These are phyloP conservation scores for Telopea speciosissima DNA, from an alignment of 177 flowering plant species.

Conservation along the genomic window DNA sequence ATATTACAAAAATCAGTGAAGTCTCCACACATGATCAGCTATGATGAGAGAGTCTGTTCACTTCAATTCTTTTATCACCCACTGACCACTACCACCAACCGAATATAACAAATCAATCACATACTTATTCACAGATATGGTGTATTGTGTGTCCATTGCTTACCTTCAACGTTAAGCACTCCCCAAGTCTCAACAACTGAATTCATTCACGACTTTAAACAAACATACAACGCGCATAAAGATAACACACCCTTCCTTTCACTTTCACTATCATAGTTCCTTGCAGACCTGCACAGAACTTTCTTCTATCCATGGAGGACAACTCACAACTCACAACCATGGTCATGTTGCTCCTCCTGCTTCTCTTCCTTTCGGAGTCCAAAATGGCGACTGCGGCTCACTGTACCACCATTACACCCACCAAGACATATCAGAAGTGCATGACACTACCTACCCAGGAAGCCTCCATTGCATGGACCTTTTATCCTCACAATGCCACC, in stretches of 20 bases:
- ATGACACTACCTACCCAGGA: conserved; percentile 73
- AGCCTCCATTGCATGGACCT: conserved; percentile 92
- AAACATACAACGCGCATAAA: conserved; percentile 4
- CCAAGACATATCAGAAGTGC: conserved; percentile 63
- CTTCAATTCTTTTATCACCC: neutral
- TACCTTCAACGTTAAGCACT: conserved; percentile 42
- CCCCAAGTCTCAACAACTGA: neutral
- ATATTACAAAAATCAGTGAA: too few species aligned
- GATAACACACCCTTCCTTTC: conserved; percentile 6
- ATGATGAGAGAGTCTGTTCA: neutral
- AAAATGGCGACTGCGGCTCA: conserved; percentile 32
- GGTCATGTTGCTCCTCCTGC: conserved; percentile 20
- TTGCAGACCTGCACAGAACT: too few species aligned
- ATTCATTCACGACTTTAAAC: neutral
- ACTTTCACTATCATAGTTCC: neutral
- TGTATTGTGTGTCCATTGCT: conserved; percentile 14
- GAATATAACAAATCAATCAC: too few species aligned
- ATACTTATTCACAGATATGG: too few species aligned
- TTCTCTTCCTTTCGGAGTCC: conserved; percentile 23
- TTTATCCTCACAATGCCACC: conserved; percentile 60
- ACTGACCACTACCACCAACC: neutral
- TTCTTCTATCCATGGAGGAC: conserved; percentile 2
- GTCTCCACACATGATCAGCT: too few species aligned
- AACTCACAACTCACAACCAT: conserved; percentile 12
- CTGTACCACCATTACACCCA: conserved; percentile 47